Base-by-base conservation (phyloP, 495 filamentous ascomycete species). In the Trichocladium uniseriatum region DNA sequence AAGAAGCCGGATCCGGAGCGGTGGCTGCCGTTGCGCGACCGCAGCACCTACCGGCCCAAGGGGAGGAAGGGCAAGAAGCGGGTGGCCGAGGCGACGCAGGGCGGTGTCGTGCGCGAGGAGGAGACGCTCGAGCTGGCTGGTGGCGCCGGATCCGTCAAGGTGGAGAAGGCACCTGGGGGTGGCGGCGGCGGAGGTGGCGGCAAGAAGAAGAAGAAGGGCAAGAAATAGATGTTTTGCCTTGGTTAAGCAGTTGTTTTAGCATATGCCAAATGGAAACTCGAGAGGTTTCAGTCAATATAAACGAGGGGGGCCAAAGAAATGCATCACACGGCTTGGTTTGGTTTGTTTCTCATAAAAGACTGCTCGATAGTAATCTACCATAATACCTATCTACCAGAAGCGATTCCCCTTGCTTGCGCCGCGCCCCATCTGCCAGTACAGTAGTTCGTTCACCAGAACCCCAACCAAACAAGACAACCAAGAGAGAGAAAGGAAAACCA, bases 51-150 rank as follows among this genome's bases (percentile, higher is more conserved):
- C 68, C 70, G 83, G 42, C 90, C 90, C 13, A 94, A 94, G 69
- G 89, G 89, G 10, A 83, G 81, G 64, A 96, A 94, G 74, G 87
- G 87, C 10, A 90, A 87, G 75, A 86, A 84, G 71, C 82, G 80
- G 61, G 81, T 77, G 14, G 78, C 76, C 21, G 86, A 84, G 37
- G 70, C 82, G 27, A 95, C 87, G 10, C 92, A 98, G 69, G 92
- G 92, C 54, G 89, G 89, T 31, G 66, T 80, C 34, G 81, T 85
- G 16, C 77, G 64, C 45, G 86, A 84, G 51, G 82, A 83, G 60
- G 78, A 80, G 63, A 82, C 71, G 29, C 64, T 80, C 29, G 78
- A 81, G 63, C 58, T 81, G 9, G 81, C 80, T 19, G 84, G 82
- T 29, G 74, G 79, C 2, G 71, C 75, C n/a, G 75, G 77, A 3